A percentile compares a stretch with the other conserved stretches of the same genome.
phyloP scores from a whole-genome alignment of 139 green algal species.

The Penium margaritaceum region DNA sequence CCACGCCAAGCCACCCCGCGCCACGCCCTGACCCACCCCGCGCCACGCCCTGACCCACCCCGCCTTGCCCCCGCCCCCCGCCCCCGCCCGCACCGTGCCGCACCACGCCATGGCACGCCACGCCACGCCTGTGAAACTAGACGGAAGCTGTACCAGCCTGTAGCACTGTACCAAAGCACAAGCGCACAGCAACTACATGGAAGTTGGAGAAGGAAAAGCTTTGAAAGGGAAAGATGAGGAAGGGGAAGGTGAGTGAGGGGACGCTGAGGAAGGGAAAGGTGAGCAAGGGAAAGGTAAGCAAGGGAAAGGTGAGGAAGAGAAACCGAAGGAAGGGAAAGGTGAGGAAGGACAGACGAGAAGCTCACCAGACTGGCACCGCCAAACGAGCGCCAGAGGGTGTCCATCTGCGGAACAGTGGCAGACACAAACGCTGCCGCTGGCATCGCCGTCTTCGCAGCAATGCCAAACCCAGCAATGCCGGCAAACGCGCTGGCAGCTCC shows the following conservation, averaged over 20 bases:
- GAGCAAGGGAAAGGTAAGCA: background rate
- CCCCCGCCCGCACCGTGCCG: too few relatives aligned
- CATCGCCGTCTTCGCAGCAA: slow-evolving; percentile 9
- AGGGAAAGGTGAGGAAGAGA: background rate
- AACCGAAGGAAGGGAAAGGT: background rate
- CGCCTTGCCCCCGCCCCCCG: too few relatives aligned
- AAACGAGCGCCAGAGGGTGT: slow-evolving; percentile 24
- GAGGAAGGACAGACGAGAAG: background rate
- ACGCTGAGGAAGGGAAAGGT: background rate
- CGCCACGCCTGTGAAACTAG: too few relatives aligned
- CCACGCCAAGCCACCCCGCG: too few relatives aligned
- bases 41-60: too few relatives aligned
- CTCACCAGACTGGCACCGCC: slow-evolving; percentile 23
- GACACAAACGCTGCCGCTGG: background rate
- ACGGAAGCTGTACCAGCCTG: too few relatives aligned
- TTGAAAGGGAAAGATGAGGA: background rate
- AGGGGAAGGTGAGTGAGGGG: background rate
- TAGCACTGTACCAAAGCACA: background rate
- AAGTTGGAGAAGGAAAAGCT: background rate
- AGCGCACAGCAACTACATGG: background rate
- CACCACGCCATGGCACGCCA: too few relatives aligned
- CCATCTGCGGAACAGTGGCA: slow-evolving; percentile 23
- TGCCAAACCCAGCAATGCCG: slow-evolving; percentile 12
- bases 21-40: too few relatives aligned
- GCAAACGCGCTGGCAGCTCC: too few relatives aligned